A percentile compares a stretch with the other conserved stretches of the same genome.
phyloP scores from a whole-genome alignment of 2,329 filamentous ascomycete species.

The Neofusicoccum sp. region DNA sequence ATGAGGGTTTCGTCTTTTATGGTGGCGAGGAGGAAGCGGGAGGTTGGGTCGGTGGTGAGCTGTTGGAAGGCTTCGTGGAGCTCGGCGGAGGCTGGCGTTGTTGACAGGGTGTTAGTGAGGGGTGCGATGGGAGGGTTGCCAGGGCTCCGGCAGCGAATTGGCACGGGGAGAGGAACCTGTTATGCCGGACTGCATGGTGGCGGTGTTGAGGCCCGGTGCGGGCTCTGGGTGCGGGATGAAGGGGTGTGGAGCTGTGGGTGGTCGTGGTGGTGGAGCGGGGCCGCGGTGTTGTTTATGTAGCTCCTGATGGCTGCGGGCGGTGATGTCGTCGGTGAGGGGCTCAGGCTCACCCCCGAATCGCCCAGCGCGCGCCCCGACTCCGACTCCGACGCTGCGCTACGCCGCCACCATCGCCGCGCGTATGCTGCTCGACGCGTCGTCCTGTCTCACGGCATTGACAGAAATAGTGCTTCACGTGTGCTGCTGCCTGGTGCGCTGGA shows the following conservation, averaged over 20 bases:
- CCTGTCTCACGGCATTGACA: background rate
- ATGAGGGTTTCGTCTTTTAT: constrained; percentile 68
- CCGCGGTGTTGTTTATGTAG: constrained; percentile 10
- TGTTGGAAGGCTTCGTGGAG: constrained; percentile 70
- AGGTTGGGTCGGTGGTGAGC: constrained; percentile 60
- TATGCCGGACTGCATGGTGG: constrained; percentile 74
- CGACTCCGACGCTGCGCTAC: background rate
- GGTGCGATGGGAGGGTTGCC: constrained; percentile 7
- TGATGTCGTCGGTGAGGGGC: constrained; percentile 14
- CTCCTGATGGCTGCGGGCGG: constrained; percentile 15
- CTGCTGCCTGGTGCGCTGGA: background rate
- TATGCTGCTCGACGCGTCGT: background rate
- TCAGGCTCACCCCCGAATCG: background rate
- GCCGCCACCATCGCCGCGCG: background rate
- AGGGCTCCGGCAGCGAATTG: background rate
- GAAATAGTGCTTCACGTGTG: background rate
- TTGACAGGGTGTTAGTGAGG: constrained; percentile 22
- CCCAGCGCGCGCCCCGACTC: background rate
- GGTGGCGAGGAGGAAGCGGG: constrained; percentile 69
- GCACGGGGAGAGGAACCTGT: constrained; percentile 52
- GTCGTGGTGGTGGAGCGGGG: background rate
- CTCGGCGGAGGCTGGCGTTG: constrained; percentile 66
- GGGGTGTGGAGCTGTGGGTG: background rate
- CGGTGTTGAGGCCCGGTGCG: background rate
- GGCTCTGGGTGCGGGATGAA: background rate